Conservation (phyloP, 2,329 filamentous ascomycete species). For the Lasiodiplodia sp. region DNA sequence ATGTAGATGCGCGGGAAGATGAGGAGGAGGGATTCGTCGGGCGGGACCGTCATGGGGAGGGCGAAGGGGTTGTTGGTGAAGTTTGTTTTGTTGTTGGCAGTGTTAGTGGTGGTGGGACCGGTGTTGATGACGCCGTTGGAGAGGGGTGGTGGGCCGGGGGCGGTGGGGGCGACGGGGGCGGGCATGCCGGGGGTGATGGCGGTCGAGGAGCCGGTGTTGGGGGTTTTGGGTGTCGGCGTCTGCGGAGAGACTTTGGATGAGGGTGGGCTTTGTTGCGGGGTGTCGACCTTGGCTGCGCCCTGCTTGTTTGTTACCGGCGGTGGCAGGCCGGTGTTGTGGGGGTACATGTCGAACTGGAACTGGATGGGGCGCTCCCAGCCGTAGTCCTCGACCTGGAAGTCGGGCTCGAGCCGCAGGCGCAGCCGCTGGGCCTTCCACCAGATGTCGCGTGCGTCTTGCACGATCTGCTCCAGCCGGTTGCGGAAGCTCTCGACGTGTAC, state of each 20-base stretch:
- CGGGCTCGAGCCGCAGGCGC: conserved; percentile 24
- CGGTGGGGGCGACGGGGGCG: not conserved
- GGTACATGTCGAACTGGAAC: conserved; percentile 13
- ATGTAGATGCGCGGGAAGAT: conserved; percentile 27
- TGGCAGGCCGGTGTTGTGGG: not conserved
- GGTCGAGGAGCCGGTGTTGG: not conserved
- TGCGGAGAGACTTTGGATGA: not conserved
- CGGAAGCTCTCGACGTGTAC: conserved; percentile 7
- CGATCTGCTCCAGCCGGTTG: conserved; percentile 1
- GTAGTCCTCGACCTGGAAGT: conserved; percentile 28
- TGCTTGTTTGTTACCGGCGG: not conserved
- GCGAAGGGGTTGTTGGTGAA: not conserved
- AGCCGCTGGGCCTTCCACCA: conserved; percentile 24
- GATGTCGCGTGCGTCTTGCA: conserved; percentile 21
- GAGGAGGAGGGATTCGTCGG: conserved; percentile 17
- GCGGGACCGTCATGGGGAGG: not conserved
- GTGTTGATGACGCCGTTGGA: not conserved
- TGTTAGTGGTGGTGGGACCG: not conserved
- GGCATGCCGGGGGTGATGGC: conserved; percentile 1
- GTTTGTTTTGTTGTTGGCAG: not conserved
- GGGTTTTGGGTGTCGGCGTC: not conserved
- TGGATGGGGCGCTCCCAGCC: conserved; percentile 21
- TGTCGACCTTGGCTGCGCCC: not conserved
- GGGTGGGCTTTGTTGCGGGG: not conserved
- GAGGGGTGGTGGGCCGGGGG: not conserved